phyloP scores from a whole-genome alignment of 345 rosid genomes.

The Cochlearia excelsa region DNA sequence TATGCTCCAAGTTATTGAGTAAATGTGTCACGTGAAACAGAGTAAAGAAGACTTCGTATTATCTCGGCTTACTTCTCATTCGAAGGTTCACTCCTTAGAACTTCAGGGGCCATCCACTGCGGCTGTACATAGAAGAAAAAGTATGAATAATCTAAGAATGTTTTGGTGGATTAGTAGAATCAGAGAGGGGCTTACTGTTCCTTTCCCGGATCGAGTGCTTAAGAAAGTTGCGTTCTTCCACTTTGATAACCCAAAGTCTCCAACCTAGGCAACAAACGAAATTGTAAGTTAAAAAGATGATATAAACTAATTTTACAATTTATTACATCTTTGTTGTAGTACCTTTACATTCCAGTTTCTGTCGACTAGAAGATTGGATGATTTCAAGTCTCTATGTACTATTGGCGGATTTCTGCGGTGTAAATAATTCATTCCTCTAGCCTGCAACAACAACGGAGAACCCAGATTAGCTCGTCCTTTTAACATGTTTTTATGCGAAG shows the following conservation, averaged over 20 bases:
- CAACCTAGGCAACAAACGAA: constrained; percentile 50
- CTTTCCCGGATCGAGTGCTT: constrained; percentile 71
- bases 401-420: constrained; percentile 87
- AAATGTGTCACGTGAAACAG: neutral
- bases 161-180: neutral
- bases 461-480: neutral
- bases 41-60: neutral
- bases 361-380: constrained; percentile 88
- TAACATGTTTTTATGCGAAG: neutral
- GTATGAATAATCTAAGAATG: neutral
- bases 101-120: constrained; percentile 99
- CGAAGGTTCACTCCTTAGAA: constrained; percentile 79
- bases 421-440: constrained; percentile 90
- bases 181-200: constrained; percentile 55
- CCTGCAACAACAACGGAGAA: constrained; percentile 46
- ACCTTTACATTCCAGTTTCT: constrained; percentile 93
- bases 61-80: constrained; percentile 62
- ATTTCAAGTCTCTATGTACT: constrained; percentile 83
- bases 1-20: neutral
- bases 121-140: constrained; percentile 51
- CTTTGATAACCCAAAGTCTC: constrained; percentile 86
- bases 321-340: neutral
- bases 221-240: constrained; percentile 80
- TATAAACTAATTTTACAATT: neutral
- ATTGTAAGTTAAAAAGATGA: neutral